Conservation (phyloP, 208 protist genomes). For the Crithidia thermophila region DNA sequence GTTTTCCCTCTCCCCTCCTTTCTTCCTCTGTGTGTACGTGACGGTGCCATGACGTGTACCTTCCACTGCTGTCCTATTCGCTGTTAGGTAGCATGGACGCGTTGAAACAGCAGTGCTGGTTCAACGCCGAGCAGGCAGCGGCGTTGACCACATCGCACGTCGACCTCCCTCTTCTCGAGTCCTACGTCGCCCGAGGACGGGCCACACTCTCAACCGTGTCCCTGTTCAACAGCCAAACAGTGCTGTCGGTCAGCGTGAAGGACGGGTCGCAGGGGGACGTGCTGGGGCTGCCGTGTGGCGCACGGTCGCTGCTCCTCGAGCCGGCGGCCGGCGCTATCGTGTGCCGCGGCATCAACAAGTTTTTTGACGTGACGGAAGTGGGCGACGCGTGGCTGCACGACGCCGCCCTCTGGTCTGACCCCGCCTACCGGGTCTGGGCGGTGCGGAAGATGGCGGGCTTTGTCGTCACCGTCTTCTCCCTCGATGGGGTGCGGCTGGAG, state of each 20-base stretch:
- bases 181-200: slow-evolving; percentile 38
- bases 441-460: slow-evolving; percentile 91
- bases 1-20: slow-evolving; percentile 6
- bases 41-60: neutral
- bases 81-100: slow-evolving; percentile 24
- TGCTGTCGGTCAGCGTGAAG: slow-evolving; percentile 75
- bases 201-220: slow-evolving; percentile 12
- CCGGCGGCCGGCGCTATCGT: slow-evolving; percentile 50
- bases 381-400: slow-evolving; percentile 42
- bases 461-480: slow-evolving; percentile 78
- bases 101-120: slow-evolving; percentile 39
- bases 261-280: slow-evolving; percentile 72
- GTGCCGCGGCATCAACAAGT: slow-evolving; percentile 90
- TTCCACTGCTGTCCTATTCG: neutral
- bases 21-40: neutral
- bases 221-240: slow-evolving; percentile 28
- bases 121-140: slow-evolving; percentile 17
- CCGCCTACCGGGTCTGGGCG: slow-evolving; percentile 45
- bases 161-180: slow-evolving; percentile 21
- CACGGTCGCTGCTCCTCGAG: slow-evolving; percentile 72
- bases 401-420: slow-evolving; percentile 36
- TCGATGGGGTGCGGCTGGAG: slow-evolving; percentile 61
- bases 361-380: slow-evolving; percentile 72
- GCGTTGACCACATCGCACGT: slow-evolving; percentile 20
- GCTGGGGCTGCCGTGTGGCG: slow-evolving; percentile 67